Evolutionary conservation across 2,329 filamentous ascomycete species (phyloP), one percentile per base, ranked within the genome.

Genomic region (Nigrospora sphaerica): DNA sequence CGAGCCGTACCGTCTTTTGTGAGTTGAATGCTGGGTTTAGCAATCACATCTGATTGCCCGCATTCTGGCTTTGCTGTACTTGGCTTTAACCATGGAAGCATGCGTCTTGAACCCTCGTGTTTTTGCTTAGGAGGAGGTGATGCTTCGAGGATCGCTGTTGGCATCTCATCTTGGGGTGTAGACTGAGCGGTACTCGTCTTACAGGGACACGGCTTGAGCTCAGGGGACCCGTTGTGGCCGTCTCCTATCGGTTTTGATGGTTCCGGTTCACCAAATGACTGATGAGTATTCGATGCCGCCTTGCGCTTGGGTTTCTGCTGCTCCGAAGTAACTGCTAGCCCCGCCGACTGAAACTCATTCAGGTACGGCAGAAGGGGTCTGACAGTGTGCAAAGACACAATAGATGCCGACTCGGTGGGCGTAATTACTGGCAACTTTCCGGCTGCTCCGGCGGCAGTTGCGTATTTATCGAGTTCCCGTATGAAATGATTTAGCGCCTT

Each of bases 261-360:
- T 10, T 6, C 2, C 35, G 5, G 35, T 37, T 37, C 2, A 18
- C 35, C 6, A 6, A 6, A 37, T 7, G 35, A 13, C 35, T n/a
- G 18, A 37, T 11, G 35, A 13, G 14, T 37, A n/a, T 18, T 32
- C 1, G 32, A 23, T 41, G 7, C 18, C 12, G 13, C 16, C 32
- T 13, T 3, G 11, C 12, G 17, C 38, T 46, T 50, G 19, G 35
- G 52, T 6, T 40, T 64, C 58, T 69, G 71, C 52, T 71, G 77
- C 49, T 51, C 65, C 50, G 78, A 79, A 12, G 78, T 81, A 1
- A 81, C 72, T 2, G 77, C 76, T 42, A 82, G 65, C 2, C 77
- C 76, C 45, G 74, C 77, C 47, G 69, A 68, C 46, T 63, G 64
- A 50, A 82, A 80, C 49, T 81, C 70, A 4, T 70, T 63, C 40